phyloP scores from a whole-genome alignment of 78 protist genomes.

The Dictyostelium brefeldianum region DNA sequence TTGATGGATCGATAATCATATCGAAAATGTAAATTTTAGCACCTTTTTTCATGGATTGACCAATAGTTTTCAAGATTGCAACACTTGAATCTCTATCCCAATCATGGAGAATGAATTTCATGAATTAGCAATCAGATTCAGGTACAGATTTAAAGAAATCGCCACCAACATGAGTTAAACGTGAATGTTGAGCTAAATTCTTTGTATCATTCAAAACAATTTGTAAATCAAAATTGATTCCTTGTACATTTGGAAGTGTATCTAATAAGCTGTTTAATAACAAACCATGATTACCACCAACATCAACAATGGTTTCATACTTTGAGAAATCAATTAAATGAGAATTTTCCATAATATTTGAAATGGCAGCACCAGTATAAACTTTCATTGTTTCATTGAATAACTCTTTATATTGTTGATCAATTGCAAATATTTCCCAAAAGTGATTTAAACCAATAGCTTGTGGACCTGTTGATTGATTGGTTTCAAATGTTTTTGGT shows the following conservation, averaged over 20 bases:
- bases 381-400: slow-evolving; percentile 6
- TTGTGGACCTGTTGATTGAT: not conserved
- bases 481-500: not conserved
- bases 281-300: slow-evolving; percentile 73
- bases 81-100: slow-evolving; percentile 26
- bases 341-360: not conserved
- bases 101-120: slow-evolving; percentile 55
- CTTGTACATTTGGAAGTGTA: slow-evolving; percentile 10
- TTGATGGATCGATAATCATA: not conserved
- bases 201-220: not conserved
- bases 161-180: slow-evolving; percentile 31
- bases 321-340: not conserved
- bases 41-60: slow-evolving; percentile 18
- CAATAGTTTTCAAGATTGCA: slow-evolving; percentile 15
- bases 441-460: not conserved
- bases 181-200: not conserved
- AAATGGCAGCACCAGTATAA: not conserved
- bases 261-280: not conserved
- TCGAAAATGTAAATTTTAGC: slow-evolving; percentile 46
- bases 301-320: slow-evolving; percentile 26
- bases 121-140: slow-evolving; percentile 31
- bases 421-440: slow-evolving; percentile 2
- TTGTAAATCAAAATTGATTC: slow-evolving; percentile 46
- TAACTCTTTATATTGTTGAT: slow-evolving; percentile 1
- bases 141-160: slow-evolving; percentile 69